Percentiles rank a stretch among this genome's conserved stretches.
These are phyloP conservation scores for Rhododendron simsii DNA, from an alignment of 148 eudicot genomes.

Conservation along the genomic window DNA sequence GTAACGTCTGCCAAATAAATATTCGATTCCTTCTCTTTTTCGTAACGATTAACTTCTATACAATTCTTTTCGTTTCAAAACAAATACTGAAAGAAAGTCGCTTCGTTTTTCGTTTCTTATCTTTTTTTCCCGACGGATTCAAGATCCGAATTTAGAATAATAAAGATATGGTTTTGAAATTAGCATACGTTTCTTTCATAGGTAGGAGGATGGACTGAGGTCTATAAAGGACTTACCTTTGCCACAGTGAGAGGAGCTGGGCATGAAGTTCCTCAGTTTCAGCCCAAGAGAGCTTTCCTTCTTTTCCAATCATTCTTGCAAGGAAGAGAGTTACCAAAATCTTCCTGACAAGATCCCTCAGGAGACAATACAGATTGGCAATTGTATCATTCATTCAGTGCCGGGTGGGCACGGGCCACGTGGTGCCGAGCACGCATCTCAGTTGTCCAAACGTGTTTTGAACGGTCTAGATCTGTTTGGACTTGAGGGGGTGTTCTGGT, in stretches of 20 bases:
- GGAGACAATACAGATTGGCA: neutral
- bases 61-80: neutral
- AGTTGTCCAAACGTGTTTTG: too few relatives aligned
- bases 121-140: neutral
- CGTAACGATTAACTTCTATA: neutral
- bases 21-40: too few relatives aligned
- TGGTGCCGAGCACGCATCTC: too few relatives aligned
- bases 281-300: conserved; percentile 38
- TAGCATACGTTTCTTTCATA: neutral
- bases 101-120: neutral
- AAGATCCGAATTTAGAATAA: neutral
- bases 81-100: too few relatives aligned
- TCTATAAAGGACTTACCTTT: conserved; percentile 41
- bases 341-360: neutral
- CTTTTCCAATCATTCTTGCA: conserved; percentile 37
- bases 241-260: conserved; percentile 55
- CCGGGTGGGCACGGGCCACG: too few relatives aligned
- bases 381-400: too few relatives aligned
- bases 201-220: conserved; percentile 58
- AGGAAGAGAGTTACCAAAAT: conserved; percentile 33
- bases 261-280: conserved; percentile 50
- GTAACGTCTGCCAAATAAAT: too few relatives aligned
- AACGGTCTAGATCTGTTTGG: too few relatives aligned
- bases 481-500: too few relatives aligned
- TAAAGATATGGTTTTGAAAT: neutral